A percentile compares a stretch with the other conserved stretches of the same genome.
phyloP scores from a whole-genome alignment of 2,329 filamentous ascomycete species.

The Xylaria multiplex region DNA sequence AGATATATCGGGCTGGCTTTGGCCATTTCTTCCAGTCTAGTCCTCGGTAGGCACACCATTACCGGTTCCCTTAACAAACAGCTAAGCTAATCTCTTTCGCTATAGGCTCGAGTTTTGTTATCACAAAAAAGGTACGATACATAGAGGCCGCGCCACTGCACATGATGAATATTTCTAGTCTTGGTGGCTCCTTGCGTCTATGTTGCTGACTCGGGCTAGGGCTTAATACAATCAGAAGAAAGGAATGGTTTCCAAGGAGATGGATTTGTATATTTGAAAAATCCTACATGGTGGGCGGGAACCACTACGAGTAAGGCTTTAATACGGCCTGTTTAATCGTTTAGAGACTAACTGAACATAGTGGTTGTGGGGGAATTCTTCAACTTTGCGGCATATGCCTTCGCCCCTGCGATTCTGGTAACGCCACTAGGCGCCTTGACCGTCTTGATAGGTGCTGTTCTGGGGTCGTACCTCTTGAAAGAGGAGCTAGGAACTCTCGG shows the following conservation, averaged over 20 bases:
- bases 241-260: conserved; percentile 96
- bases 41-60: conserved; percentile 70
- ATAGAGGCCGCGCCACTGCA: conserved; percentile 20
- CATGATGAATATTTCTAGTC: conserved; percentile 1
- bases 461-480: conserved; percentile 93
- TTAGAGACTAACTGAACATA: conserved; percentile 50
- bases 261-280: conserved; percentile 92
- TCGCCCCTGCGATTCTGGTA: conserved; percentile 97
- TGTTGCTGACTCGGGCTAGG: conserved; percentile 60
- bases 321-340: conserved; percentile 27
- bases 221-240: conserved; percentile 89
- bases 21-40: conserved; percentile 78
- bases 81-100: conserved; percentile 30
- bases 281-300: conserved; percentile 97
- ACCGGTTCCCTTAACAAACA: conserved; percentile 9
- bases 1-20: conserved; percentile 82
- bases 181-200: not conserved
- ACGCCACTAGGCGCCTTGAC: conserved; percentile 93
- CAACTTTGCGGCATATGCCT: conserved; percentile 98
- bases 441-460: conserved; percentile 92
- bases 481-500: conserved; percentile 91
- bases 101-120: conserved; percentile 93
- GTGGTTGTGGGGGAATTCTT: conserved; percentile 93
- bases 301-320: conserved; percentile 80
- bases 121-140: conserved; percentile 89